These are phyloP conservation scores for Licmophora abbreviata DNA, from an alignment of 108 stramenopile species.

Conservation along the genomic window DNA sequence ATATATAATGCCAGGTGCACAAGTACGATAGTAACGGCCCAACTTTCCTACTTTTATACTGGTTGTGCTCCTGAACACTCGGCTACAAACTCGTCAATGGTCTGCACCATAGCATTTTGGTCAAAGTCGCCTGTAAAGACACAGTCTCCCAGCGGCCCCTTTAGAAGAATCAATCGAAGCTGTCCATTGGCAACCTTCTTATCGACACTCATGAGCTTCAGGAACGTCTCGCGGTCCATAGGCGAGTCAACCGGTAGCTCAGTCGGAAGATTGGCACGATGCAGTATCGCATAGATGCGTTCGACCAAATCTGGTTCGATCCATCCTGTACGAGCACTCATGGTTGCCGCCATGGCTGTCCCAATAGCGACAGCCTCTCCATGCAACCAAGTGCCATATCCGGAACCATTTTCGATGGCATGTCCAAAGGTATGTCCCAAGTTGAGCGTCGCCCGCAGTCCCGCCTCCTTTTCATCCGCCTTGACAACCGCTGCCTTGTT, in stretches of 20 bases:
- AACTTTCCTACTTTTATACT: no score
- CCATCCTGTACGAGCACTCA: constrained; percentile 87
- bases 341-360: constrained; percentile 91
- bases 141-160: constrained; percentile 73
- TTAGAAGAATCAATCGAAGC: constrained; percentile 71
- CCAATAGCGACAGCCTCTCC: constrained; percentile 97
- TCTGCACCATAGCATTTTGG: constrained; percentile 62
- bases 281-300: constrained; percentile 55
- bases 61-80: constrained; percentile 47
- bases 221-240: constrained; percentile 65
- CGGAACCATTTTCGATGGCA: constrained; percentile 93
- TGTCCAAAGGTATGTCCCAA: constrained; percentile 99
- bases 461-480: constrained; percentile 93
- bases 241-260: constrained; percentile 72
- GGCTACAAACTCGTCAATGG: constrained; percentile 81
- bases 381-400: constrained; percentile 92
- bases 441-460: constrained; percentile 92
- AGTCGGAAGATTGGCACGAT: constrained; percentile 63
- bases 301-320: constrained; percentile 52
- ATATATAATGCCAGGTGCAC: no score
- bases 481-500: constrained; percentile 96
- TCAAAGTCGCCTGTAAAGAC: constrained; percentile 89
- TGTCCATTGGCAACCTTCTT: constrained; percentile 90
- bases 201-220: constrained; percentile 82
- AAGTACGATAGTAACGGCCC: no score